Conservation (phyloP, 768 basidiomycete genomes). For the Serendipita vermifera region DNA sequence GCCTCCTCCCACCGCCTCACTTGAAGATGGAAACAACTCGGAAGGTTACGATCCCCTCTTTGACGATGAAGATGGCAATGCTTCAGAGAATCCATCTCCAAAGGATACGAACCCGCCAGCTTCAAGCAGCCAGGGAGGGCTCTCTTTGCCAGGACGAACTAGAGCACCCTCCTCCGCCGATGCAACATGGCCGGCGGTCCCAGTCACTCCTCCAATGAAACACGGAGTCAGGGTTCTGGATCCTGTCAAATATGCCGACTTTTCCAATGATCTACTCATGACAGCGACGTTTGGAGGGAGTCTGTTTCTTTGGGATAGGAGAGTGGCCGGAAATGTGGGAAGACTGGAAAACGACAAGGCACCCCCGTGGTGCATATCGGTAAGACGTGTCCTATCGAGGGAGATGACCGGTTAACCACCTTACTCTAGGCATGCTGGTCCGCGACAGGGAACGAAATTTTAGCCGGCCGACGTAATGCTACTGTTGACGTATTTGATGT, state of each 20-base stretch:
- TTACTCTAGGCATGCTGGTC: conserved; percentile 91
- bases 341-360: conserved; percentile 82
- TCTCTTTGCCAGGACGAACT: neutral
- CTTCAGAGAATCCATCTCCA: neutral
- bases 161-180: neutral
- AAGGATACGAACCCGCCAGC: conserved; percentile 12
- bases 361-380: conserved; percentile 92
- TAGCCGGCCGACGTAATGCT: conserved; percentile 82
- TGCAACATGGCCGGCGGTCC: neutral
- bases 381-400: conserved; percentile 29
- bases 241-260: conserved; percentile 41
- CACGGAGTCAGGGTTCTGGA: conserved; percentile 59
- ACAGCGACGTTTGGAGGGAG: conserved; percentile 88
- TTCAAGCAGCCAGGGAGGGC: neutral
- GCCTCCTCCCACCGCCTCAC: too few species aligned
- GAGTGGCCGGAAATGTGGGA: conserved; percentile 64
- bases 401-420: too few species aligned
- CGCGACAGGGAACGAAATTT: conserved; percentile 71
- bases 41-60: conserved; percentile 4
- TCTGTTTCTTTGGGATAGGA: conserved; percentile 80
- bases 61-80: neutral
- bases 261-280: conserved; percentile 74
- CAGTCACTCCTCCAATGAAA: conserved; percentile 24
- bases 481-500: conserved; percentile 92
- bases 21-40: neutral